Conservation (phyloP, 2,329 filamentous ascomycete species). For the Dothiorella sarmentorum region DNA sequence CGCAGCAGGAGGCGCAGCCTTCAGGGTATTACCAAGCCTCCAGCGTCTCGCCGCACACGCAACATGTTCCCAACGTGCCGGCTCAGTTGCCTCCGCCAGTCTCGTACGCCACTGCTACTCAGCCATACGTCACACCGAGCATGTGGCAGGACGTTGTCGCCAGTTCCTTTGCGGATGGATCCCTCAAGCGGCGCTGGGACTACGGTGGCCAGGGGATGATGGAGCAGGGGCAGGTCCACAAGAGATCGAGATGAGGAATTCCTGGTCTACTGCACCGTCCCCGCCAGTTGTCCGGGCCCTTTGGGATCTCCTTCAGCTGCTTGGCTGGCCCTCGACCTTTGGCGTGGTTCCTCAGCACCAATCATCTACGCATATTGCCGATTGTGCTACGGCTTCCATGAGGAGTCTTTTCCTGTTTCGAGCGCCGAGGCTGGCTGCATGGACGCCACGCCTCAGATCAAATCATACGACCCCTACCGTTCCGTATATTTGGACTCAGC, state of each 20-base stretch:
- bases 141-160: constrained; percentile 52
- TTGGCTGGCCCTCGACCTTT: not conserved
- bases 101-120: constrained; percentile 29
- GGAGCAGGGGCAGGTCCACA: constrained; percentile 37
- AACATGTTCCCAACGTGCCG: constrained; percentile 28
- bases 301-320: not conserved
- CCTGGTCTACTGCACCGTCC: not conserved
- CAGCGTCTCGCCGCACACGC: constrained; percentile 35
- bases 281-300: not conserved
- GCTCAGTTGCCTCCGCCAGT: constrained; percentile 34
- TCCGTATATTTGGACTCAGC: not conserved
- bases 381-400: not conserved
- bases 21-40: constrained; percentile 32
- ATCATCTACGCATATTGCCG: not conserved
- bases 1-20: constrained; percentile 34
- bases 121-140: constrained; percentile 45
- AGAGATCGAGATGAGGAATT: constrained; percentile 42
- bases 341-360: not conserved
- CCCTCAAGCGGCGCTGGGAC: constrained; percentile 45
- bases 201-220: constrained; percentile 35
- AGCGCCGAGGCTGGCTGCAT: not conserved
- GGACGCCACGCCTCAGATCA: not conserved
- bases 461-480: not conserved
- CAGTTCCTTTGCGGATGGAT: constrained; percentile 38
- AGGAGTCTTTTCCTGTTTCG: not conserved